Conservation (phyloP, 176 grass and related monocot genomes). For the Aegilops tauschii region DNA sequence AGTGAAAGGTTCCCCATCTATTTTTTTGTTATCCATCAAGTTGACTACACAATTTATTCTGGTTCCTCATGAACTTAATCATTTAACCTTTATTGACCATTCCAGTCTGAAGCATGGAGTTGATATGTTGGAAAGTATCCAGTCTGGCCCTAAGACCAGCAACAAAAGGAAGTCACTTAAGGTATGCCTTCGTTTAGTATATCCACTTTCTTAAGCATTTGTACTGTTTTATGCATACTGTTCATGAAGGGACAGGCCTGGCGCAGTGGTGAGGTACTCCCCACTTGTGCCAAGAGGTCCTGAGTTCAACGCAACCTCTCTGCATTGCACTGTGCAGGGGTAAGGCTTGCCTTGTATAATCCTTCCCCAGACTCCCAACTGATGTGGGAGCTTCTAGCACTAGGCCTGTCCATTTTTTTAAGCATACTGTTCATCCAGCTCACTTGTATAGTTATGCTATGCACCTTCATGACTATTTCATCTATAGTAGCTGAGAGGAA, state of each 20-base stretch:
- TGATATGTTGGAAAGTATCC: conserved; percentile 74
- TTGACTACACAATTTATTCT: conserved; percentile 8
- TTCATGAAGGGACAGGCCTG: too few species aligned
- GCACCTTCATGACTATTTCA: background rate
- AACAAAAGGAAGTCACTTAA: conserved; percentile 88
- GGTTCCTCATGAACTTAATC: conserved; percentile 7
- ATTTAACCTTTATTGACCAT: conserved; percentile 21
- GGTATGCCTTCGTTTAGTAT: conserved; percentile 31
- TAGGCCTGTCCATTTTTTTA: background rate
- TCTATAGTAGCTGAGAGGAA: background rate
- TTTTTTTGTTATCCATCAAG: conserved; percentile 16
- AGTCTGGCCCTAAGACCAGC: conserved; percentile 57
- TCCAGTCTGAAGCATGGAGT: conserved; percentile 82
- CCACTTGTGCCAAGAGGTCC: too few species aligned
- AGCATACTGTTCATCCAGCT: background rate
- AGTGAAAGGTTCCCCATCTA: conserved; percentile 67
- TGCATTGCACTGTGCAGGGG: too few species aligned
- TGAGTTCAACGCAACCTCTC: too few species aligned
- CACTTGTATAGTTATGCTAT: background rate
- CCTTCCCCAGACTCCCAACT: too few species aligned
- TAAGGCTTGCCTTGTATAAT: too few species aligned
- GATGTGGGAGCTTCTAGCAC: too few species aligned
- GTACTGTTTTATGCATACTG: background rate
- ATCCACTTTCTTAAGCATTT: background rate
- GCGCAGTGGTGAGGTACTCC: too few species aligned